Evolutionary conservation across 257 asterid species (phyloP).

Genomic region (Ilex asprella): DNA sequence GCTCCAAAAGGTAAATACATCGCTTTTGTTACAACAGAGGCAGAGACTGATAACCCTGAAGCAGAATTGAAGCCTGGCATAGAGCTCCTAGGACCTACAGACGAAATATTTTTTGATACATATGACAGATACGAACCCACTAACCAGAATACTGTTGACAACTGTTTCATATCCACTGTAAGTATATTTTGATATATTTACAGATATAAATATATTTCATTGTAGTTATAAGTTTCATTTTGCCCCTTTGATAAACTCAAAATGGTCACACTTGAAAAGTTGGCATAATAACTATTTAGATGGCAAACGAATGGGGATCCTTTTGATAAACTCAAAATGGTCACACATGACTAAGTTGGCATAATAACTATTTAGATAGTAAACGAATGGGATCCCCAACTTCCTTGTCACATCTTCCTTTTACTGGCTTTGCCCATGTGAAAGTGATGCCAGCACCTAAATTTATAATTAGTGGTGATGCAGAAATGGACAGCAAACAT

Average conservation of each 20-base stretch:
- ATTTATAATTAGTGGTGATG: too few relatives aligned
- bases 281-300: neutral
- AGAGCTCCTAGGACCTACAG: neutral
- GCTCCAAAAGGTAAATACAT: neutral
- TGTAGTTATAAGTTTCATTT: neutral
- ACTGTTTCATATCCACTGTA: neutral
- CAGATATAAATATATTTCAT: neutral
- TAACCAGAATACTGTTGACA: neutral
- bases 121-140: neutral
- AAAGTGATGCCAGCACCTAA: too few relatives aligned
- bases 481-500: too few relatives aligned
- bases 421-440: too few relatives aligned
- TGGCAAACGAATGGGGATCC: neutral
- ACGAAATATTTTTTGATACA: neutral
- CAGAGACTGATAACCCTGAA: neutral
- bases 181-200: neutral
- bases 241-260: neutral
- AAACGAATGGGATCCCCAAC: too few relatives aligned
- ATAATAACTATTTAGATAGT: too few relatives aligned
- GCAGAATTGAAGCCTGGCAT: neutral
- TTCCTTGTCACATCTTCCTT: too few relatives aligned
- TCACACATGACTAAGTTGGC: neutral
- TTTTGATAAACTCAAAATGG: too few relatives aligned
- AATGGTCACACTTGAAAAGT: neutral
- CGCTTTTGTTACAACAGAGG: neutral